A percentile compares a stretch with the other conserved stretches of the same genome.
Evolutionary conservation across 1,284 basidiomycete genomes (phyloP).

Genomic region (Boletus albobrunnescens): DNA sequence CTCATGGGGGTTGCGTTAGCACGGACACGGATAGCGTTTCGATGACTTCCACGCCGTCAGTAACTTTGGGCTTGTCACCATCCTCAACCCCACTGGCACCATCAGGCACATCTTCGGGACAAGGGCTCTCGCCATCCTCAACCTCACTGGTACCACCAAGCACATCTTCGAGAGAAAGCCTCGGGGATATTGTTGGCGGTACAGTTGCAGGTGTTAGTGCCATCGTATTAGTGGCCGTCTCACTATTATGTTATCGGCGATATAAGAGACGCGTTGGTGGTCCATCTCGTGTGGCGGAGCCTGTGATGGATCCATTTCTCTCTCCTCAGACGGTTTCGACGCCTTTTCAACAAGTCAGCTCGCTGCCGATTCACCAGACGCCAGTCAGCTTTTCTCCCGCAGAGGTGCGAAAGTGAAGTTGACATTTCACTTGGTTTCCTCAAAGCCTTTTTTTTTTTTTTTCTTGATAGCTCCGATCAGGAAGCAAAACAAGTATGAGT

Average conservation of each 20-base stretch:
- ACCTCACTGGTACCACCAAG: background rate
- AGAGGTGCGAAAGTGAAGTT: background rate
- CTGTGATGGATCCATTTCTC: background rate
- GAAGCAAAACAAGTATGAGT: background rate
- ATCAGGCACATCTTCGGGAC: background rate
- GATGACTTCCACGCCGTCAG: background rate
- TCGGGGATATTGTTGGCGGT: slow-evolving; percentile 9
- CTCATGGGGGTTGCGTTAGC: slow-evolving; percentile 3
- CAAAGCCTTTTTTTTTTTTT: too few species aligned
- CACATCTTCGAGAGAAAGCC: background rate
- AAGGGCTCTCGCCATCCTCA: too few species aligned
- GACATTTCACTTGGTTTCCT: background rate
- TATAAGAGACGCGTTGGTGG: background rate
- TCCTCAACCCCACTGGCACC: background rate
- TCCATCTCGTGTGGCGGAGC: background rate
- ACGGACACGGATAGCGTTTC: background rate
- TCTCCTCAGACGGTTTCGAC: background rate
- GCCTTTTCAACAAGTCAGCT: background rate
- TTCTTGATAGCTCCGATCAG: background rate
- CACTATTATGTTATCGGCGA: slow-evolving; percentile 5
- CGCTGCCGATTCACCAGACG: background rate
- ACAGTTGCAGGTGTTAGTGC: slow-evolving; percentile 1
- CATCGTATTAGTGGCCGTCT: background rate
- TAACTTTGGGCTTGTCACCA: background rate
- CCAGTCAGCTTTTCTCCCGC: background rate